Conservation (phyloP, 306 rosid genomes). For the Coriaria nepalensis region DNA sequence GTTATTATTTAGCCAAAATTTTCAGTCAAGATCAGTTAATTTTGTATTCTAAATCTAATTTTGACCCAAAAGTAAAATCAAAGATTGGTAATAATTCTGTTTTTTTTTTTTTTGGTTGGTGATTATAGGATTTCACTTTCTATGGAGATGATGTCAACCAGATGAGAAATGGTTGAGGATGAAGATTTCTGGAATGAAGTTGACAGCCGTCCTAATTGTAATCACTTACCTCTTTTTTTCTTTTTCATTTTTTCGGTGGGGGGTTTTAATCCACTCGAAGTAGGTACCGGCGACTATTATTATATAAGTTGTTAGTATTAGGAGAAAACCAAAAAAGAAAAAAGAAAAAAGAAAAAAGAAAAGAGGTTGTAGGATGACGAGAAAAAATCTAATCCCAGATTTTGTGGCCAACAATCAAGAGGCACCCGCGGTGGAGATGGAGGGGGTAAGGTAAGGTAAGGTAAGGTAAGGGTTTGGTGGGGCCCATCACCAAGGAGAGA, state of each 20-base stretch:
- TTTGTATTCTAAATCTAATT: too few relatives aligned
- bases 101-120: too few relatives aligned
- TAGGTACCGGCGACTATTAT: conserved; percentile 11
- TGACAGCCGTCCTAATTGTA: conserved; percentile 30
- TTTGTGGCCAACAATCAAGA: conserved; percentile 53
- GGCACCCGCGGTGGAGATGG: conserved; percentile 16
- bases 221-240: conserved; percentile 22
- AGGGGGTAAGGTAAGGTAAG: conserved; percentile 18
- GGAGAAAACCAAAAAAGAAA: conserved; percentile 1
- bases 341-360: background rate
- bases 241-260: conserved; percentile 5
- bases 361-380: background rate
- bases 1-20: too few relatives aligned
- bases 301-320: too few relatives aligned
- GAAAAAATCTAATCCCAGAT: conserved; percentile 44
- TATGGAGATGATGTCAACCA: conserved; percentile 43
- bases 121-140: conserved; percentile 38
- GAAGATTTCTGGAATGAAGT: conserved; percentile 41
- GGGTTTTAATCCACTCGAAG: conserved; percentile 30
- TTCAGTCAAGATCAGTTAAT: too few relatives aligned
- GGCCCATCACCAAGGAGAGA: conserved; percentile 5
- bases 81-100: too few relatives aligned
- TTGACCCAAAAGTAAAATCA: too few relatives aligned
- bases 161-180: conserved; percentile 61
- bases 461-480: conserved; percentile 6